Evolutionary conservation across 164 flowering plant species (phyloP), one percentile per base, ranked within the genome.

Genomic region (Berberis thunbergii): DNA sequence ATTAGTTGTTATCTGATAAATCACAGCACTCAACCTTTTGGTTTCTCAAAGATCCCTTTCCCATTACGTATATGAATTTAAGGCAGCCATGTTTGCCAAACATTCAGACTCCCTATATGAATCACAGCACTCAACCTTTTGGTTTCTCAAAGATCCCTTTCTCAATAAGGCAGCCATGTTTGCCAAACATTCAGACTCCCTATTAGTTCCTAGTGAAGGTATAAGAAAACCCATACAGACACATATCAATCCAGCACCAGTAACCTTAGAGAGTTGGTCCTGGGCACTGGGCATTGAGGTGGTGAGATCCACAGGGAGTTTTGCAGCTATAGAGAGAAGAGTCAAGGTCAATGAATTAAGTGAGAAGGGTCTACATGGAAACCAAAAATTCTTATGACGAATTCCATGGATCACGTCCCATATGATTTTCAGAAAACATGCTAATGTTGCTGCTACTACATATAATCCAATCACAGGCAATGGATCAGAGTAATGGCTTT

Each of bases 191-290:
- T 67, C 69, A 1, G 54, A 39, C 1, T 45, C 9, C 1, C 10
- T 59, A 4, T 41, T n/a, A 8, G 12, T 48, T 39, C 68, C 68
- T 13, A 66, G 57, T 3, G 68, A 66, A 58, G 62, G 68, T 57
- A 66, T 58, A 1, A 50, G 41, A 42, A 58, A 58, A 49, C 68
- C 62, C 56, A 67, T 60, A 10, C 41, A 60, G 12, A 61, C 54
- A 54, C 64, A 67, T 11, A 67, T 7, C 3, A 54, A 45, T 11
- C 45, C 38, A 12, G 60, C 61, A 7, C 64, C 58, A 54, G 13
- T 67, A 7, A 67, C 64, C 59, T 67, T 67, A 7, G 70, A 60
- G 7, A 67, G 26, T 45, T 67, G 64, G 45, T 67, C 64, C 13
- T 9, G 59, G 7, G 54, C 52, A 6, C 54, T 11, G 3, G 70